These are phyloP conservation scores for Ogataea trehalophila DNA, from an alignment of 805 yeast species.

Conservation along the genomic window DNA sequence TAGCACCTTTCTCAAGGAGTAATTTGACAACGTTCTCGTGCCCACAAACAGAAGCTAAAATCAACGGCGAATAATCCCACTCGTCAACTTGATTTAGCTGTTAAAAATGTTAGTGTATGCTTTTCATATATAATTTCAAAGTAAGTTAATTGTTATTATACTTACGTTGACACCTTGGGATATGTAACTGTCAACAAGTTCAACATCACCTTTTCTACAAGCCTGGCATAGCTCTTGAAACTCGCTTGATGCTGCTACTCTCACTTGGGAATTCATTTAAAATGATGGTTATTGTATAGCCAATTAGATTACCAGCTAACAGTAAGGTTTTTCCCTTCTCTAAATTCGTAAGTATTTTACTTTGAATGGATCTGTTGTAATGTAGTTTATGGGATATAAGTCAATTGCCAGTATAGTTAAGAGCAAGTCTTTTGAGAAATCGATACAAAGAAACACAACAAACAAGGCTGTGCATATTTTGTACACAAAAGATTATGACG, in stretches of 20 bases:
- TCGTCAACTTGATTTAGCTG: constrained; percentile 49
- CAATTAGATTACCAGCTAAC: too few relatives aligned
- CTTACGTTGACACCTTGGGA: constrained; percentile 46
- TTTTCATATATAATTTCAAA: background rate
- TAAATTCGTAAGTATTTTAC: too few relatives aligned
- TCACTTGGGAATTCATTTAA: background rate
- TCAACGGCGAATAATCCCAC: constrained; percentile 73
- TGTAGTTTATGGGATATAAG: too few relatives aligned
- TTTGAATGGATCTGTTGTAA: too few relatives aligned
- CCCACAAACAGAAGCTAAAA: constrained; percentile 72
- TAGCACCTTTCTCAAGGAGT: constrained; percentile 62
- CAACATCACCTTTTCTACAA: constrained; percentile 66
- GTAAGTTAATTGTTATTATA: constrained; percentile 1
- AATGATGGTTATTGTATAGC: background rate
- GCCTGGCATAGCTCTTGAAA: constrained; percentile 54
- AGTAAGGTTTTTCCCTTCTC: too few relatives aligned
- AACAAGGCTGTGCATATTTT: too few relatives aligned
- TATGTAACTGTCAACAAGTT: constrained; percentile 53
- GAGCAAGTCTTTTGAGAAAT: too few relatives aligned
- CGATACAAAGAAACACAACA: too few relatives aligned
- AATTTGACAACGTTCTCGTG: constrained; percentile 59
- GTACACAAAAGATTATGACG: too few relatives aligned
- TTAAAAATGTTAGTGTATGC: background rate
- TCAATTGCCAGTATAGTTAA: too few relatives aligned
- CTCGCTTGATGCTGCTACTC: constrained; percentile 16